phyloP scores from a whole-genome alignment of 176 grass and related monocot genomes.

The Eragrostis curvula region DNA sequence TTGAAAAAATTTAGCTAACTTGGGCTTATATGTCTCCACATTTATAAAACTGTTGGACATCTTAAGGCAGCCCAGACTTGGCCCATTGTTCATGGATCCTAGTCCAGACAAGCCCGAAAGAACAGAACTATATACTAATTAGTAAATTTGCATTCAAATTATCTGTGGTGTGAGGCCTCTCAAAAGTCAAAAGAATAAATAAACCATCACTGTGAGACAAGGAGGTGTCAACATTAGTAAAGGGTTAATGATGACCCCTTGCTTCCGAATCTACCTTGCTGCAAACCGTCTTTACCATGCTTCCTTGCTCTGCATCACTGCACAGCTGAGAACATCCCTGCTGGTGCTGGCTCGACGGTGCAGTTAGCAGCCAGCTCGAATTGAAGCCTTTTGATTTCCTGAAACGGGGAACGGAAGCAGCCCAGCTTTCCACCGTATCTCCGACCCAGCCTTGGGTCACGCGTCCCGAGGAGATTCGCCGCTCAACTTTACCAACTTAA shows the following conservation, averaged over 20 bases:
- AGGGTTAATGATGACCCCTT: background rate
- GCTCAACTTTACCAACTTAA: background rate
- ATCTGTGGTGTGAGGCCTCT: too few relatives aligned
- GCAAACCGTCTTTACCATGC: background rate
- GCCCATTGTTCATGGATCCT: background rate
- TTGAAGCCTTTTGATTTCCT: background rate
- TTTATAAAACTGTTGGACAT: background rate
- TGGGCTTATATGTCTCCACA: background rate
- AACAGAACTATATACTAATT: background rate
- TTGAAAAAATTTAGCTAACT: background rate
- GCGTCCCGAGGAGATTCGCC: constrained; percentile 33
- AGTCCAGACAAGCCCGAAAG: background rate
- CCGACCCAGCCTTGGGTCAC: background rate
- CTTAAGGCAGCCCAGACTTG: background rate
- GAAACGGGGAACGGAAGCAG: background rate
- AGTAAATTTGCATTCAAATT: too few relatives aligned
- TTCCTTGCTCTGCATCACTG: background rate
- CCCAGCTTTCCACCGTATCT: constrained; percentile 31
- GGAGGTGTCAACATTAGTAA: background rate
- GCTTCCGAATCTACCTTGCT: background rate
- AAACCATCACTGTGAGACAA: background rate
- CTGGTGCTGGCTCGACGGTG: too few relatives aligned
- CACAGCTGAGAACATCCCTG: background rate
- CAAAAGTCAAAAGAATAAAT: too few relatives aligned
- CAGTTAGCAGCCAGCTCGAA: too few relatives aligned